Evolutionary conservation across 2,329 filamentous ascomycete species (phyloP).

Genomic region (Trichoderma asperellum): DNA sequence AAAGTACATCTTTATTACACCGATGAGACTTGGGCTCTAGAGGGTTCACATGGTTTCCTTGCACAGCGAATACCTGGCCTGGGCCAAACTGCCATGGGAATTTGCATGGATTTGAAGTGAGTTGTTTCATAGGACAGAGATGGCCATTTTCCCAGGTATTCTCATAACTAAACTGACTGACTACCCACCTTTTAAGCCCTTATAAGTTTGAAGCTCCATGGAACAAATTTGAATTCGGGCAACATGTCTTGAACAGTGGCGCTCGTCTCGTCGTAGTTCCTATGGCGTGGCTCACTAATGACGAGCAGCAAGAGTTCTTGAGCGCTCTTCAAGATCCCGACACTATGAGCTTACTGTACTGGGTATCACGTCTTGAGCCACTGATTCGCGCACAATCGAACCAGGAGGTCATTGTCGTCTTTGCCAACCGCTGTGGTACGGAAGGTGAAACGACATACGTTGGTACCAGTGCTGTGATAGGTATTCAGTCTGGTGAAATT

Average conservation of each 20-base stretch:
- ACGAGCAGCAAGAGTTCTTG: slow-evolving; percentile 52
- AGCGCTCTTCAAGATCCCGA: slow-evolving; percentile 63
- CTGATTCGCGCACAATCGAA: slow-evolving; percentile 55
- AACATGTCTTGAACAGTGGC: slow-evolving; percentile 58
- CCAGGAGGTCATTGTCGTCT: slow-evolving; percentile 68
- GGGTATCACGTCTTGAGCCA: slow-evolving; percentile 72
- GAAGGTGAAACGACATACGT: slow-evolving; percentile 71
- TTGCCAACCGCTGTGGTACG: slow-evolving; percentile 70
- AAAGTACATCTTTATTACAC: slow-evolving; percentile 64
- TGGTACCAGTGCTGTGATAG: slow-evolving; percentile 73
- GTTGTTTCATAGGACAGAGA: slow-evolving; percentile 29
- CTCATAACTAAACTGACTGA: not conserved
- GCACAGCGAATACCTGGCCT: slow-evolving; percentile 50
- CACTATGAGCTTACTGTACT: slow-evolving; percentile 74
- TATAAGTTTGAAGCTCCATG: slow-evolving; percentile 48
- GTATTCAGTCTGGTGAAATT: slow-evolving; percentile 67
- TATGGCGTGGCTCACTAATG: slow-evolving; percentile 77
- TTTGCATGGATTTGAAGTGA: slow-evolving; percentile 68
- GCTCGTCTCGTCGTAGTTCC: slow-evolving; percentile 69
- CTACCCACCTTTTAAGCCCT: slow-evolving; percentile 33
- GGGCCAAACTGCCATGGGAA: slow-evolving; percentile 60
- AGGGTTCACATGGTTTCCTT: slow-evolving; percentile 57
- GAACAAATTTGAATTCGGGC: slow-evolving; percentile 51
- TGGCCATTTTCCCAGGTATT: not conserved
- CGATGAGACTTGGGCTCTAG: slow-evolving; percentile 65